These are phyloP conservation scores for Silene uniflora DNA, from an alignment of 148 eudicot genomes.

Conservation along the genomic window DNA sequence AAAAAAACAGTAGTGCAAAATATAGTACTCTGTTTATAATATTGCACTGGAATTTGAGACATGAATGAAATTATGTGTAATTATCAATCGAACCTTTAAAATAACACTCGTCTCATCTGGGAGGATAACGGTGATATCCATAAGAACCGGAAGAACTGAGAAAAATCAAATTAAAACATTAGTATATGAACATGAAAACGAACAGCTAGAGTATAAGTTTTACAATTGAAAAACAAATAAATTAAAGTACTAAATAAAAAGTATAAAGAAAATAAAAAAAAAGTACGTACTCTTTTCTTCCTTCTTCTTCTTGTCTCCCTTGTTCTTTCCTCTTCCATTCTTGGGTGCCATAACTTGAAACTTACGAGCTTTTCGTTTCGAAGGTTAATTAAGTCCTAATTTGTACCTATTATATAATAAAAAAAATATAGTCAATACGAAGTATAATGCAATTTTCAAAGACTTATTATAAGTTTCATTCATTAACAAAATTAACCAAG, in stretches of 20 bases:
- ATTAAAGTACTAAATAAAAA: background rate
- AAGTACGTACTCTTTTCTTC: constrained; percentile 92
- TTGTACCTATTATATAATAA: constrained; percentile 11
- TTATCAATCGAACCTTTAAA: constrained; percentile 56
- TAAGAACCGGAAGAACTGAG: constrained; percentile 85
- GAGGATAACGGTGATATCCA: constrained; percentile 74
- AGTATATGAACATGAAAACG: background rate
- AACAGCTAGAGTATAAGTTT: background rate
- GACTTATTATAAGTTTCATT: background rate
- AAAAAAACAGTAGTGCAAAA: background rate
- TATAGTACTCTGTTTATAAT: constrained; percentile 23
- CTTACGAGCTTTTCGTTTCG: background rate
- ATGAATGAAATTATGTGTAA: background rate
- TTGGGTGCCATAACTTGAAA: constrained; percentile 77
- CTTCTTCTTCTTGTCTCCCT: constrained; percentile 96
- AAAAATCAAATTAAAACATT: background rate
- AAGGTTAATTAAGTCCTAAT: background rate
- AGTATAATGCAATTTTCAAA: too few relatives aligned
- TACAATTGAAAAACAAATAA: background rate
- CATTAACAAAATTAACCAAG: background rate
- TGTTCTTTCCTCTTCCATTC: constrained; percentile 80
- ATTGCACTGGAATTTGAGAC: background rate
- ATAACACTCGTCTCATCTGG: constrained; percentile 76
- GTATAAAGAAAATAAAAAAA: background rate
- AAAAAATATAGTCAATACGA: background rate